These are phyloP conservation scores for Hevea brasiliensis DNA, from an alignment of 345 rosid genomes.

Conservation along the genomic window DNA sequence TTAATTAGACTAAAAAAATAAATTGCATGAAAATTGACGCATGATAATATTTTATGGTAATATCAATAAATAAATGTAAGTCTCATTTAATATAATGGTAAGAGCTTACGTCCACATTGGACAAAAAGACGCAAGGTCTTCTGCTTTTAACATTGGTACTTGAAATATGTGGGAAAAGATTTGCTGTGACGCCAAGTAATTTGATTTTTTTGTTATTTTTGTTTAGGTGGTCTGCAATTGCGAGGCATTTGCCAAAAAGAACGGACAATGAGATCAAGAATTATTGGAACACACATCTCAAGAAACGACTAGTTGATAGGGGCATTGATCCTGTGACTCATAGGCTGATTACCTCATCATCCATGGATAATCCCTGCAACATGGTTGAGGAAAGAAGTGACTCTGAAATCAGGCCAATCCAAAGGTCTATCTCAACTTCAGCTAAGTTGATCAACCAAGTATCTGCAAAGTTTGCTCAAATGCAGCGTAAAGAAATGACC, in stretches of 20 bases:
- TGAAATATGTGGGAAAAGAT: not conserved
- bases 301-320: not conserved
- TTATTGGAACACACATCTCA: conserved; percentile 9
- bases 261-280: conserved; percentile 15
- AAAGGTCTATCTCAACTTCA: not conserved
- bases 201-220: too few relatives aligned
- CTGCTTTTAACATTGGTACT: not conserved
- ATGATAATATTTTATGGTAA: too few relatives aligned
- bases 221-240: conserved; percentile 8
- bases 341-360: not conserved
- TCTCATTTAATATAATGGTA: too few relatives aligned
- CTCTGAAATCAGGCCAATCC: not conserved
- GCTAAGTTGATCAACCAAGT: not conserved
- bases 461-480: not conserved
- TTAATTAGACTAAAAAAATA: too few relatives aligned
- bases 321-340: not conserved
- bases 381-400: not conserved
- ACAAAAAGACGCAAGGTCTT: too few relatives aligned
- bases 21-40: too few relatives aligned
- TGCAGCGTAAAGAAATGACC: not conserved
- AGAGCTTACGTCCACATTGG: too few relatives aligned
- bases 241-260: conserved; percentile 3
- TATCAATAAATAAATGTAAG: too few relatives aligned
- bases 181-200: too few relatives aligned
- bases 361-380: not conserved